Base-by-base conservation (phyloP, 768 basidiomycete genomes). In the Sutorius australiensis region DNA sequence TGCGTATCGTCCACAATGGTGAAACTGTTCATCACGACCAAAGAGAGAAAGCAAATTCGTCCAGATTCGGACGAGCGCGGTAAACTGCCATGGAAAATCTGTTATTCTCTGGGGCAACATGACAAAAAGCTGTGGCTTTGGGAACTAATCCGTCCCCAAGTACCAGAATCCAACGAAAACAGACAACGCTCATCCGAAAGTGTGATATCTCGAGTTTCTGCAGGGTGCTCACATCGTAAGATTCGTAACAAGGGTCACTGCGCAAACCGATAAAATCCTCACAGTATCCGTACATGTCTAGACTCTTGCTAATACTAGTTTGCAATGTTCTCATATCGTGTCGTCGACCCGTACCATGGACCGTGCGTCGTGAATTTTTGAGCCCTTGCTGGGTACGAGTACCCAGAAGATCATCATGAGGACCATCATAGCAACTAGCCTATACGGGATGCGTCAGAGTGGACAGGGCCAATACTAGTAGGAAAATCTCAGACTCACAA, bases 331-430 rank as follows among this genome's bases (percentile, higher is more conserved):
- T 31, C 41, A 13, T 31, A 14, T 21, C n/a, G 19, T 12, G 21
- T 21, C 14, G 32, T 66, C 21, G 59, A 40, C 66, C 62, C n/a
- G 21, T 54, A 24, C 4, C 24, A 4, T 24, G 24, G 24, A 24
- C 24, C 24, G 24, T 24, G 46, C 55, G 60, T 17, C 54, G 57
- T 6, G 57, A 54, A 6, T 4, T 24, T 24, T 24, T 24, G 24
- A 4, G 24, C 61, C 59, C 46, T 67, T 68, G 47, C 50, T 42
- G 6, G 77, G 74, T 13, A 79, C 72, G 36, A 75, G 46, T 11
- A 67, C 65, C 78, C 77, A 79, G n/a, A 76, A 52, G 16, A 62
- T 54, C 10, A 65, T 66, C 72, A 78, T 75, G 21, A 73, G 54
- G 5, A 11, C 67, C 74, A 79, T 73, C 74, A 79, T 77, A 5